These are phyloP conservation scores for Barnettozyma siamensis DNA, from an alignment of 805 yeast genomes.

Conservation along the genomic window DNA sequence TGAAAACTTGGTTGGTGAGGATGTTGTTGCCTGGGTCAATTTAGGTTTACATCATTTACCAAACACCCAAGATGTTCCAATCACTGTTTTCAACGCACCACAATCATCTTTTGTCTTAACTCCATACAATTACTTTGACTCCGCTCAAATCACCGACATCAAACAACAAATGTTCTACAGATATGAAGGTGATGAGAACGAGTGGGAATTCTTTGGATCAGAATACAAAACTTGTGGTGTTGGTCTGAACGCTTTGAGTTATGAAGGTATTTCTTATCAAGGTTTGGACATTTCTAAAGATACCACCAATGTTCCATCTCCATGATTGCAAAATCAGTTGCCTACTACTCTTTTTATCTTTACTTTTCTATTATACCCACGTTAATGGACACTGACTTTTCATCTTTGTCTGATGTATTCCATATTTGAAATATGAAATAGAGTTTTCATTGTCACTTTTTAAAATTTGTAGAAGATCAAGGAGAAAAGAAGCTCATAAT, in stretches of 20 bases:
- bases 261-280: conserved; percentile 16
- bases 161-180: conserved; percentile 20
- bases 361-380: not conserved
- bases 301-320: conserved; percentile 21
- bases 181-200: conserved; percentile 13
- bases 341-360: too few species aligned
- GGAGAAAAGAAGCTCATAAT: not conserved
- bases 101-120: conserved; percentile 21
- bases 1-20: conserved; percentile 24
- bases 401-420: not conserved
- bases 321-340: conserved; percentile 6
- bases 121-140: conserved; percentile 26
- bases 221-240: conserved; percentile 15
- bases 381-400: not conserved
- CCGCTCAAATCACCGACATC: conserved; percentile 22
- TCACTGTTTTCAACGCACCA: conserved; percentile 25
- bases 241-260: conserved; percentile 14
- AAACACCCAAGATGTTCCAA: conserved; percentile 27
- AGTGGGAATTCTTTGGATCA: conserved; percentile 24
- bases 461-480: too few species aligned
- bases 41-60: conserved; percentile 27
- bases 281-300: conserved; percentile 20
- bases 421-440: not conserved
- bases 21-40: conserved; percentile 26
- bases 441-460: not conserved